Evolutionary conservation across 345 rosid genomes (phyloP).

Genomic region (Eucalyptus sideroxylon): DNA sequence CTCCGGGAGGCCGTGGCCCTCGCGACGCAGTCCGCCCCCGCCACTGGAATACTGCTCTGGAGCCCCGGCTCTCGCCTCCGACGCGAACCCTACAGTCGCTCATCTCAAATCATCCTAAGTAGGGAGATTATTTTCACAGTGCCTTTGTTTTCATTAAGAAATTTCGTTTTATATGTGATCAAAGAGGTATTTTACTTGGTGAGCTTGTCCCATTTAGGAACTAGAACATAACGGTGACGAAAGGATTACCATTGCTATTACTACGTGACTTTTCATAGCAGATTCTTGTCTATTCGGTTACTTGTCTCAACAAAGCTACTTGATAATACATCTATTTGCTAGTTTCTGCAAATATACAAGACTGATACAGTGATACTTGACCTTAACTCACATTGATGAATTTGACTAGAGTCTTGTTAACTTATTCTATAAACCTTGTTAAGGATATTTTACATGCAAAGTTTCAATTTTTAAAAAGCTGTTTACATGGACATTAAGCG

Average conservation of each 20-base stretch:
- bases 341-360: neutral
- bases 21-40: constrained; percentile 43
- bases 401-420: neutral
- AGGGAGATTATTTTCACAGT: neutral
- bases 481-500: too few species aligned
- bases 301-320: neutral
- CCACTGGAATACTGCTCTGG: constrained; percentile 38
- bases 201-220: neutral
- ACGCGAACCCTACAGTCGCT: constrained; percentile 80
- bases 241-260: neutral
- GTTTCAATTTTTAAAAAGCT: too few species aligned
- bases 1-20: constrained; percentile 56
- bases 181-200: neutral
- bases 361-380: neutral
- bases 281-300: too few species aligned
- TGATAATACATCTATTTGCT: rapidly evolving
- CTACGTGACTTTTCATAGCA: neutral
- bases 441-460: neutral
- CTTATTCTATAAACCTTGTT: neutral
- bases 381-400: neutral
- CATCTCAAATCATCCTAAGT: neutral
- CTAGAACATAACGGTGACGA: neutral
- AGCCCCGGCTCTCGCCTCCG: constrained; percentile 63
- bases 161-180: neutral
- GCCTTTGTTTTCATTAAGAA: too few species aligned